Evolutionary conservation across 1,284 basidiomycete species (phyloP).

Genomic region (Retiboletus fuscus): DNA sequence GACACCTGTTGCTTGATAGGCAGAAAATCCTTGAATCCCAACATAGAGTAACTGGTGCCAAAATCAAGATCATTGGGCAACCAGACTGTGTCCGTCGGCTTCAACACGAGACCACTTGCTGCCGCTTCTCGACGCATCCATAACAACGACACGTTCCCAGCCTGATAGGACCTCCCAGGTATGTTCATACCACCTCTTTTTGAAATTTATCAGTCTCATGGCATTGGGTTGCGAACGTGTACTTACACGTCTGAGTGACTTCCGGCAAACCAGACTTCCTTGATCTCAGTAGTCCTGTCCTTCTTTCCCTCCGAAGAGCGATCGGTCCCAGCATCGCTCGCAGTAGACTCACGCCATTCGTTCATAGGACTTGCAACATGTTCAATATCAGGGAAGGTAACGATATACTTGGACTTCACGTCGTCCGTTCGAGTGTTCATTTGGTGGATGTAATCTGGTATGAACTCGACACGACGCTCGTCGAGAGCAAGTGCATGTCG

Average conservation of each 20-base stretch:
- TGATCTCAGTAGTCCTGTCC: not conserved
- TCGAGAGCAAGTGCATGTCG: conserved; percentile 54
- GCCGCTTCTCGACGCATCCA: conserved; percentile 39
- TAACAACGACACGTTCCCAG: conserved; percentile 30
- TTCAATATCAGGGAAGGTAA: not conserved
- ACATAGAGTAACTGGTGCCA: conserved; percentile 35
- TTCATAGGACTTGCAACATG: not conserved
- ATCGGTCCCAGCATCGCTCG: not conserved
- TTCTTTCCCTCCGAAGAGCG: too few species aligned
- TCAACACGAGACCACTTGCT: conserved; percentile 24
- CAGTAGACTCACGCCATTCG: not conserved
- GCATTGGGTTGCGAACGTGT: too few species aligned
- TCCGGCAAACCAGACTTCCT: conserved; percentile 46
- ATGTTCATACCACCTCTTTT: conserved; percentile 25
- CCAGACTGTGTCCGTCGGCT: conserved; percentile 28
- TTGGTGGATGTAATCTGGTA: conserved; percentile 49
- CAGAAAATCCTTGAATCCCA: conserved; percentile 31
- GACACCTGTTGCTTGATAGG: conserved; percentile 32
- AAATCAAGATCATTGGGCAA: conserved; percentile 27
- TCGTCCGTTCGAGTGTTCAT: conserved; percentile 13
- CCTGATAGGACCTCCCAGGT: conserved; percentile 10
- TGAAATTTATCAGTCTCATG: not conserved
- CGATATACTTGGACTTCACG: not conserved
- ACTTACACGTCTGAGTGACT: conserved; percentile 45
- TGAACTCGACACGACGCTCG: conserved; percentile 51